phyloP scores from a whole-genome alignment of 2,329 filamentous ascomycete genomes.

The Alternaria ethzedia region DNA sequence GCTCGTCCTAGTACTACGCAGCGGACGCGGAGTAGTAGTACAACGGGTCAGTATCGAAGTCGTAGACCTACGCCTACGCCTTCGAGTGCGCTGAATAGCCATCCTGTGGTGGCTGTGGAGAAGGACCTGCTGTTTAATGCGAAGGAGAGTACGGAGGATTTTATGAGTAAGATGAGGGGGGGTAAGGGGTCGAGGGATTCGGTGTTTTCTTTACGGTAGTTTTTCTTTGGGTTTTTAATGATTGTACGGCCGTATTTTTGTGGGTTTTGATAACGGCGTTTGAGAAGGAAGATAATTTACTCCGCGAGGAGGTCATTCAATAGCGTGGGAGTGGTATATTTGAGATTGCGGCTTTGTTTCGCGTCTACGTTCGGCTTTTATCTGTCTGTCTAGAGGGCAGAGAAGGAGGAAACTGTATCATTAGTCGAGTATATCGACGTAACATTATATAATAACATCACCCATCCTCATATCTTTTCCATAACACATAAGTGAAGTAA shows the following conservation, averaged over 20 bases:
- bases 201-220: not conserved
- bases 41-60: not conserved
- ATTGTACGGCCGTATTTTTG: not conserved
- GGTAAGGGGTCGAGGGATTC: not conserved
- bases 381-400: not conserved
- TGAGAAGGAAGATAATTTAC: not conserved
- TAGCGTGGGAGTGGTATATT: not conserved
- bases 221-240: not conserved
- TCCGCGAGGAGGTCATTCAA: not conserved
- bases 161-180: not conserved
- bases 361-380: not conserved
- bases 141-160: not conserved
- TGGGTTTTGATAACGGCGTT: not conserved
- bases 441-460: not conserved
- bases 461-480: not conserved
- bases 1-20: not conserved
- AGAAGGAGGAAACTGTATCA: not conserved
- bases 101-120: not conserved
- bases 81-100: not conserved
- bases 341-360: not conserved
- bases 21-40: not conserved
- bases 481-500: not conserved
- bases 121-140: not conserved
- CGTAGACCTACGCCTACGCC: not conserved
- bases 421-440: not conserved